These are phyloP conservation scores for Solanum hybrid DNA, from an alignment of 305 asterid species.

Conservation along the genomic window DNA sequence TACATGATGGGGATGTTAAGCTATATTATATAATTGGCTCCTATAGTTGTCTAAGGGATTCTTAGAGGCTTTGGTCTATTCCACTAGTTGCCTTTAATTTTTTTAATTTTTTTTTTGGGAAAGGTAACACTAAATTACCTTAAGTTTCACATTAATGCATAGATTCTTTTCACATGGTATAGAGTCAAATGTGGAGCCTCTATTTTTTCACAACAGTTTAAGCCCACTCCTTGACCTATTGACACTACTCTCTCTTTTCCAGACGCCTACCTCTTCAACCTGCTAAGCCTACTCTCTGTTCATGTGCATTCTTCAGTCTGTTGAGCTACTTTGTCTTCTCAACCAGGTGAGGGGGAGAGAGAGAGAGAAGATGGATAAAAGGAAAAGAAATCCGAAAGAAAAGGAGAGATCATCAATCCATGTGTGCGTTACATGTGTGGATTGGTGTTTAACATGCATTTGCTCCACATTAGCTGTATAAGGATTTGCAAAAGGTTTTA, in stretches of 20 bases:
- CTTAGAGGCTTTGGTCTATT: not conserved
- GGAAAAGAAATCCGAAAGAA: not conserved
- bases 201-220: not conserved
- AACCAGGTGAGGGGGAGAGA: not conserved
- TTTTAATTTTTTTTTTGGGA: not conserved
- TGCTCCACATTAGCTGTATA: not conserved
- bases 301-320: not conserved
- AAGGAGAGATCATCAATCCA: not conserved
- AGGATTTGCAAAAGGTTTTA: not conserved
- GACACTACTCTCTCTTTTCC: not conserved
- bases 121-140: not conserved
- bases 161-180: not conserved
- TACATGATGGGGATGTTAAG: not conserved
- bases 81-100: not conserved
- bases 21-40: not conserved
- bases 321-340: not conserved
- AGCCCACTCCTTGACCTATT: not conserved
- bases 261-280: not conserved
- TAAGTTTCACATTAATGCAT: not conserved
- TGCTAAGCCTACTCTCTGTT: not conserved
- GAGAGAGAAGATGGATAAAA: not conserved
- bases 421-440: not conserved
- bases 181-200: not conserved
- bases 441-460: not conserved
- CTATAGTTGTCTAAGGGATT: not conserved